A percentile compares a stretch with the other conserved stretches of the same genome.
phyloP scores from a whole-genome alignment of 1,284 basidiomycete genomes.

The Cystobasidium pallidum region DNA sequence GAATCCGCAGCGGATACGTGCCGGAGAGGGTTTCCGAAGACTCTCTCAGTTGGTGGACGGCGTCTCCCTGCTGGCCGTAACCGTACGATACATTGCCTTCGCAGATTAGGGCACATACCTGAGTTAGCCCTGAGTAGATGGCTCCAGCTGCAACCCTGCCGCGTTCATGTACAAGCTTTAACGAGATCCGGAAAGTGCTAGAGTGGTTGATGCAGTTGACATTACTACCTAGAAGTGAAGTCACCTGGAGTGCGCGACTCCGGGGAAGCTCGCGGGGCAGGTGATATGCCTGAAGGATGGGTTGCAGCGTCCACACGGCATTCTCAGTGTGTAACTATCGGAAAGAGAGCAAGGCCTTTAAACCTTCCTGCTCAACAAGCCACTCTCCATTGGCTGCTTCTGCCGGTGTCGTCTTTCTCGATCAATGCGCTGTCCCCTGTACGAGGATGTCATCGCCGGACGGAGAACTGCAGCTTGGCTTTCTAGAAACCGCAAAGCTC shows the following conservation, averaged over 20 bases:
- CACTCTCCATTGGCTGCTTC: background rate
- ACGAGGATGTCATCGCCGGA: slow-evolving; percentile 1
- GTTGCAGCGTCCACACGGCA: too few species aligned
- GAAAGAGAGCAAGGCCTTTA: too few species aligned
- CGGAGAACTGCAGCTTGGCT: too few species aligned
- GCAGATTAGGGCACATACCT: slow-evolving; percentile 34
- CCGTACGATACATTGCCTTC: too few species aligned
- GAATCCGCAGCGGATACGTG: slow-evolving; percentile 14
- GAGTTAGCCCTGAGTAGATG: slow-evolving; percentile 25
- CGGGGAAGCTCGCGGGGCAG: too few species aligned
- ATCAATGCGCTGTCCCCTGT: background rate
- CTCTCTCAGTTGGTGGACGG: too few species aligned
- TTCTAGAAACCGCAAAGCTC: too few species aligned
- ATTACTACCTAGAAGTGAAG: too few species aligned
- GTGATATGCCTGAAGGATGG: too few species aligned
- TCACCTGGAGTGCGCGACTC: too few species aligned
- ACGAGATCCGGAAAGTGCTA: background rate
- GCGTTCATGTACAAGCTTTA: slow-evolving; percentile 38
- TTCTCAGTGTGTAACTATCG: too few species aligned
- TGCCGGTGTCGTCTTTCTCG: background rate
- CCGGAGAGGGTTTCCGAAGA: slow-evolving; percentile 4
- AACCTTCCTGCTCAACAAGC: background rate
- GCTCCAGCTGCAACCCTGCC: background rate
- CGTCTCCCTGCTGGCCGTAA: background rate
- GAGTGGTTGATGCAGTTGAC: background rate